Conservation (phyloP, 768 basidiomycete species). For the Boletus vinaceobasis region DNA sequence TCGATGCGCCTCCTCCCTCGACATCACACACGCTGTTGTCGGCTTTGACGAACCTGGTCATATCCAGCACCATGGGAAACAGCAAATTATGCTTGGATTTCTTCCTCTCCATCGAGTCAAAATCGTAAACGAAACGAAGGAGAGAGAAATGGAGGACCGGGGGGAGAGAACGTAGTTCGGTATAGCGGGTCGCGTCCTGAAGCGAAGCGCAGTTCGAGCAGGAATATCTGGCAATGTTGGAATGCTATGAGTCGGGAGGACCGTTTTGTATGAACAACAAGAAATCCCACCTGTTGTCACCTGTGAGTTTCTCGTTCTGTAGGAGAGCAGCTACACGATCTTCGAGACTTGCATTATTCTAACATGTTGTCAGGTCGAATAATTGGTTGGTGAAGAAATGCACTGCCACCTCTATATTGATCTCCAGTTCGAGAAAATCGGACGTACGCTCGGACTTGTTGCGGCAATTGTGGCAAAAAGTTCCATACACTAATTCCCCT, state of each 20-base stretch:
- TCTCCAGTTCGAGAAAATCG: slow-evolving; percentile 86
- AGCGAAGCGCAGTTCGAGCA: slow-evolving; percentile 73
- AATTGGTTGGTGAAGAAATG: not conserved
- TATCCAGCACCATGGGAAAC: slow-evolving; percentile 74
- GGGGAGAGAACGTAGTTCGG: slow-evolving; percentile 67
- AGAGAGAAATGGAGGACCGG: slow-evolving; percentile 90
- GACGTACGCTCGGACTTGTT: slow-evolving; percentile 63
- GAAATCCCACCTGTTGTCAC: slow-evolving; percentile 70
- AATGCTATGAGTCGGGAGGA: not conserved
- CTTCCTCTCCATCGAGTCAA: slow-evolving; percentile 72
- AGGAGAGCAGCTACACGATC: slow-evolving; percentile 66
- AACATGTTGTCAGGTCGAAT: not conserved
- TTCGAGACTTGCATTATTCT: slow-evolving; percentile 74
- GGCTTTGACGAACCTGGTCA: slow-evolving; percentile 56
- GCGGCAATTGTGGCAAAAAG: slow-evolving; percentile 68
- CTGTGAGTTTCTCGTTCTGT: slow-evolving; percentile 67
- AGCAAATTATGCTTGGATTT: slow-evolving; percentile 80
- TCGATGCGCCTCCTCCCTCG: slow-evolving; percentile 19
- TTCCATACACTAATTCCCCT: slow-evolving; percentile 79
- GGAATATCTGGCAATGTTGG: slow-evolving; percentile 53
- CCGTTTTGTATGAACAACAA: not conserved
- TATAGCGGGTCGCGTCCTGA: slow-evolving; percentile 77
- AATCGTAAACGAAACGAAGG: slow-evolving; percentile 89
- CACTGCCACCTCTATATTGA: slow-evolving; percentile 64
- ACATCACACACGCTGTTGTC: slow-evolving; percentile 25